phyloP scores from a whole-genome alignment of 1,139 yeast species.

The Nematodospora anomalae region DNA sequence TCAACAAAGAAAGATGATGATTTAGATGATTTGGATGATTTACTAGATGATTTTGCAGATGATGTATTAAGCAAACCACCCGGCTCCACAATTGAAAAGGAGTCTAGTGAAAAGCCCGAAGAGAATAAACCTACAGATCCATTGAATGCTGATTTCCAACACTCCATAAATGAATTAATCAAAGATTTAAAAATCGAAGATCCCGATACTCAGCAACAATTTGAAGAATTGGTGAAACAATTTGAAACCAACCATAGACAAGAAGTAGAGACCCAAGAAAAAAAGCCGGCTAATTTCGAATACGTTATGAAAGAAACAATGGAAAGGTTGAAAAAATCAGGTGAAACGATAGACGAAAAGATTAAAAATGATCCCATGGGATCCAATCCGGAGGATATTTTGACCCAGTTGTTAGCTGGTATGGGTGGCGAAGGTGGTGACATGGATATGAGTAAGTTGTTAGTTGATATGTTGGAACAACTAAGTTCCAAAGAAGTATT shows the following conservation, averaged over 20 bases:
- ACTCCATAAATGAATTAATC: constrained; percentile 54
- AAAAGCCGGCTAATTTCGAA: constrained; percentile 54
- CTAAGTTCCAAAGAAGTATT: constrained; percentile 83
- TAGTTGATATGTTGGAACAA: constrained; percentile 79
- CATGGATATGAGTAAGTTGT: constrained; percentile 59
- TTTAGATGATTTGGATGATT: constrained; percentile 72
- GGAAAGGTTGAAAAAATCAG: constrained; percentile 71
- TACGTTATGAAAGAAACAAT: constrained; percentile 79
- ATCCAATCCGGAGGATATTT: constrained; percentile 57
- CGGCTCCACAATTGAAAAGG: constrained; percentile 32
- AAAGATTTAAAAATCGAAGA: constrained; percentile 57
- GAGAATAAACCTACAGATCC: constrained; percentile 22
- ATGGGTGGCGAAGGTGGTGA: constrained; percentile 50
- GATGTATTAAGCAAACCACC: constrained; percentile 69
- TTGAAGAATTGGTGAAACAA: constrained; percentile 52
- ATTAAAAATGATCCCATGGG: constrained; percentile 51
- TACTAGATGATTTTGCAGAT: constrained; percentile 75
- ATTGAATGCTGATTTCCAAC: constrained; percentile 45
- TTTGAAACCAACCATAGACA: constrained; percentile 37
- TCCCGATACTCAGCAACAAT: constrained; percentile 59
- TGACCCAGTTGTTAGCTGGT: constrained; percentile 54
- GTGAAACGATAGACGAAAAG: constrained; percentile 63
- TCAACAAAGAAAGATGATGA: constrained; percentile 43
- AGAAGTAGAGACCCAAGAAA: constrained; percentile 36
- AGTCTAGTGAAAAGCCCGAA: constrained; percentile 14